Evolutionary conservation across 2,329 filamentous ascomycete genomes (phyloP), one percentile per base, ranked within the genome.

Genomic region (Pseudogymnoascus sp.): DNA sequence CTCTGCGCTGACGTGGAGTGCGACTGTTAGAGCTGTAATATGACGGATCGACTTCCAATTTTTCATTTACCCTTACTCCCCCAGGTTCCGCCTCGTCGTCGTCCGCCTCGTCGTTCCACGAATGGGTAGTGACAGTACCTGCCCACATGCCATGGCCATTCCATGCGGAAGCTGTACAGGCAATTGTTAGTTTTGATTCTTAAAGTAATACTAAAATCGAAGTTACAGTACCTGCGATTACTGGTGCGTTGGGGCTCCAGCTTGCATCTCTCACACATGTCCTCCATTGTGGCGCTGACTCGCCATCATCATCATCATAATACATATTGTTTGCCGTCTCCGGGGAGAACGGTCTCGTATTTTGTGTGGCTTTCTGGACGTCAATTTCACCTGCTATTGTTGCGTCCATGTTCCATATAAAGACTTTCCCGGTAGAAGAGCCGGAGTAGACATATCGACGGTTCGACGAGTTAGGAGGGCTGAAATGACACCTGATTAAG

Each of bases 401-500:
- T 34, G 91, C 93, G 72, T 99, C 93, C 76, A 97, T 78, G 72
- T 97, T 97, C 83, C 90, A 99, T 45, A 97, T 84, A 69, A 92
- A 93, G 0, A 97, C 89, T 65, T 89, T 89, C 60, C 95, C 95
- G 69, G 97, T 91, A 67, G 91, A 86, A 70, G 90, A 96, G 21
- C 95, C 95, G 18, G 88, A 90, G 76, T 97, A 97, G 21, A 99
- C 92, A 72, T 97, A 97, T 69, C 91, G 83, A 7, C 90, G 92
- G 73, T 97, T 90, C 1, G 91, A 93, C 72, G 90, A 93, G 10
- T 83, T 85, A 0, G 91, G 86, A 0, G 95, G 95, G 34, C 90
- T 95, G 76, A 99, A 99, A 76, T 97, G 93, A 71, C 95, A 97
- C 66, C 95, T 83, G 69, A 97, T 97, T 42, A 97, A 80, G 0